Conservation (phyloP, 2,329 filamentous ascomycete species). For the Colletotrichum sp. region DNA sequence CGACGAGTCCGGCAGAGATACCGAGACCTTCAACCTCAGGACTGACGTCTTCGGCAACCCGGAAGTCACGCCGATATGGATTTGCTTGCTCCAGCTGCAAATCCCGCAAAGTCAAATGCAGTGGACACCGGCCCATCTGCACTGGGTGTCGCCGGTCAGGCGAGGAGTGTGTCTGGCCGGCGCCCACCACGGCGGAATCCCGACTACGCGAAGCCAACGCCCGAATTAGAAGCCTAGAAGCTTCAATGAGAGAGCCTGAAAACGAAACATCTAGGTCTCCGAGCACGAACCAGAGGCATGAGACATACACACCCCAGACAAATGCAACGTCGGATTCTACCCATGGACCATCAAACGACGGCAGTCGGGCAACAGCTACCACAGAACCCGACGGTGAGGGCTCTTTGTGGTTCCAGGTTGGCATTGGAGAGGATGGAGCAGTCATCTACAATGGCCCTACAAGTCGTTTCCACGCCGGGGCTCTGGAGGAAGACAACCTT, state of each 20-base stretch:
- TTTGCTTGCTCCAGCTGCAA: conserved; percentile 18
- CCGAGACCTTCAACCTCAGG: not conserved
- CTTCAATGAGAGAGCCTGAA: not conserved
- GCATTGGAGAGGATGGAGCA: conserved; percentile 24
- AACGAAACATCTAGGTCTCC: not conserved
- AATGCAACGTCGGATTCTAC: not conserved
- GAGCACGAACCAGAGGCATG: not conserved
- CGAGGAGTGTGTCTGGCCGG: conserved; percentile 9
- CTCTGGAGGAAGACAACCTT: not conserved
- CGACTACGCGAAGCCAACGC: conserved; percentile 11
- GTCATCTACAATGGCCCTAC: conserved; percentile 27
- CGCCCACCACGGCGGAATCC: not conserved
- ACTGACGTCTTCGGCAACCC: not conserved
- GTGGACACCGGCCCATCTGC: conserved; percentile 11
- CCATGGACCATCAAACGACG: not conserved
- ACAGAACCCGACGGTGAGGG: not conserved
- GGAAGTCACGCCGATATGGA: conserved; percentile 11
- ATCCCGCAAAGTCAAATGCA: conserved; percentile 19
- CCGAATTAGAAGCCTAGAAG: not conserved
- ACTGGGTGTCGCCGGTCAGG: conserved; percentile 9
- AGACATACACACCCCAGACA: not conserved
- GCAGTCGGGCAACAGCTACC: not conserved
- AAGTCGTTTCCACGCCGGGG: conserved; percentile 25
- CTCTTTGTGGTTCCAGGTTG: conserved; percentile 25
- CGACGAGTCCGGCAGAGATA: not conserved